Percentiles rank a stretch among this genome's conserved stretches.
phyloP scores from a whole-genome alignment of 495 filamentous ascomycete genomes.

The Thermochaetoides thermophila region DNA sequence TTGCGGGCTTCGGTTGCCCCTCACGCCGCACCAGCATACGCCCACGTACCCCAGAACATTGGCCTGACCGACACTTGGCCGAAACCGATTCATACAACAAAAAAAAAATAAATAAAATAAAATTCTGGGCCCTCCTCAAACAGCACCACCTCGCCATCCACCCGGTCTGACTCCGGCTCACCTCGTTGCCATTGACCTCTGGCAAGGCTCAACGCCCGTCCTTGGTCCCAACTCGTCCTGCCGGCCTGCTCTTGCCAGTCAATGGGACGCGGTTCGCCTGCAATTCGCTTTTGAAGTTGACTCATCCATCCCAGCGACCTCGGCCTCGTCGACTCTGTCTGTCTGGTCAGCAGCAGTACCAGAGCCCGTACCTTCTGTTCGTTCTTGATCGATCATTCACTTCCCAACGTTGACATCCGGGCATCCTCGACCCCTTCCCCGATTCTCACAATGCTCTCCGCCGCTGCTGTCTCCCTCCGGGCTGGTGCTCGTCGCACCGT shows the following conservation, averaged over 20 bases:
- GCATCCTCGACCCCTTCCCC: neutral
- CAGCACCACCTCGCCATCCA: slow-evolving; percentile 8
- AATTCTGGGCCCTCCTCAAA: slow-evolving; percentile 5
- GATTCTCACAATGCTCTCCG: slow-evolving; percentile 19
- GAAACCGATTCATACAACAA: slow-evolving; percentile 7
- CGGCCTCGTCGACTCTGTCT: neutral
- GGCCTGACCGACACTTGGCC: slow-evolving; percentile 9
- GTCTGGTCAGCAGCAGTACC: neutral
- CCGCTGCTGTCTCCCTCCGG: slow-evolving; percentile 24
- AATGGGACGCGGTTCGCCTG: slow-evolving; percentile 11
- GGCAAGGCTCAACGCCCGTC: slow-evolving; percentile 10
- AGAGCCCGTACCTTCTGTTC: neutral
- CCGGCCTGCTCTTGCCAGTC: too few species aligned
- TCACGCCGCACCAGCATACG: too few species aligned
- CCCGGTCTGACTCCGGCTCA: slow-evolving; percentile 5
- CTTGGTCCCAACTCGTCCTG: slow-evolving; percentile 5
- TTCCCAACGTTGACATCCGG: neutral
- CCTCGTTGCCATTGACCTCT: slow-evolving; percentile 14
- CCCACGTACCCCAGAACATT: slow-evolving; percentile 15
- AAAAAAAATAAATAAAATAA: too few species aligned
- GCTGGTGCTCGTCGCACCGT: slow-evolving; percentile 29
- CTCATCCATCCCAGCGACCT: slow-evolving; percentile 7
- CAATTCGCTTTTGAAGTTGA: too few species aligned
- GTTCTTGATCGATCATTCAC: neutral
- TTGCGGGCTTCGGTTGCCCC: slow-evolving; percentile 14